These are phyloP conservation scores for Triadica sebifera DNA, from an alignment of 345 rosid genomes.

Conservation along the genomic window DNA sequence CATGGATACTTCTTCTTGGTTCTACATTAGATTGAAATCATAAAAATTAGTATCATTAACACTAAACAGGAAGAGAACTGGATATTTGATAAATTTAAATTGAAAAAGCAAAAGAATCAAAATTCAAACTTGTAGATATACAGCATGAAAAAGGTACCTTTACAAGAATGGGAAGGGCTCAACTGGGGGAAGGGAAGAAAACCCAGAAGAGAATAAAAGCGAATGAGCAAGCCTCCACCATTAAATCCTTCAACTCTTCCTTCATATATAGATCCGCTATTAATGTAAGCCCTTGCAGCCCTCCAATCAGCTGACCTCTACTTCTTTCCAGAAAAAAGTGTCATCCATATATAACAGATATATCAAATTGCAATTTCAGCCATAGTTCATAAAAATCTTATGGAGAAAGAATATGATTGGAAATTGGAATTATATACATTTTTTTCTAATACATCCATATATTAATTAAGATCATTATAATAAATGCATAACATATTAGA, in stretches of 20 bases:
- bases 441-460: too few species aligned
- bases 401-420: too few species aligned
- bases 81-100: not conserved
- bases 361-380: not conserved
- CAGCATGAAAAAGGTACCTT: conserved; percentile 45
- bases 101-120: not conserved
- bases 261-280: conserved; percentile 55
- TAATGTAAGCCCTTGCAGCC: conserved; percentile 55
- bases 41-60: not conserved
- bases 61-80: not conserved
- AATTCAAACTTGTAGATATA: not conserved
- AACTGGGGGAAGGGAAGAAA: conserved; percentile 86
- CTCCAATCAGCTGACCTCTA: conserved; percentile 91
- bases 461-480: too few species aligned
- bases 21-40: conserved; percentile 43
- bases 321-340: conserved; percentile 56
- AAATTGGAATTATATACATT: too few species aligned
- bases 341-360: too few species aligned
- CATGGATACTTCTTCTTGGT: conserved; percentile 59
- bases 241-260: conserved; percentile 70
- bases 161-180: conserved; percentile 74
- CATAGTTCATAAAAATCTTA: too few species aligned
- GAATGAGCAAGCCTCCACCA: conserved; percentile 76
- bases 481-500: too few species aligned
- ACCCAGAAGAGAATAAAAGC: conserved; percentile 77